phyloP scores from a whole-genome alignment of 208 protist species.

The Crithidia bombi region DNA sequence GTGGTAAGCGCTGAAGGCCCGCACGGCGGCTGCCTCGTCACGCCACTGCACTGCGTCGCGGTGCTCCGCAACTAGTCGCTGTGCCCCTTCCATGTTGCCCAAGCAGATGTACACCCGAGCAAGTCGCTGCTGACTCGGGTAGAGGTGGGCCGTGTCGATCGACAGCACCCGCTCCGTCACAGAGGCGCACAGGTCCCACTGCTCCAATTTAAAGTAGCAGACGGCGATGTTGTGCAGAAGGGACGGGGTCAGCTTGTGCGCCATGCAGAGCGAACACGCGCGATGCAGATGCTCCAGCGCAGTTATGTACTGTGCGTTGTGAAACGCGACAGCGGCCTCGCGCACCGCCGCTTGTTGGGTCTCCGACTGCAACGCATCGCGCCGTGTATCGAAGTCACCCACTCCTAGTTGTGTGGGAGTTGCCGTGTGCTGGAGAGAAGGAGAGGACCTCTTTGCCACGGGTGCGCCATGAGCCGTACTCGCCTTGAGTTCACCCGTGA shows the following conservation, averaged over 20 bases:
- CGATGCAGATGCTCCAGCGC: conserved; percentile 24
- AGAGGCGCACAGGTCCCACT: conserved; percentile 43
- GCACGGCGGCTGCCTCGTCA: conserved; percentile 40
- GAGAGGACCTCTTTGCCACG: background rate
- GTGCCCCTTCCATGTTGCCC: conserved; percentile 37
- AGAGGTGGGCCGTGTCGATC: conserved; percentile 34
- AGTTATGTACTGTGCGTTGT: conserved; percentile 15
- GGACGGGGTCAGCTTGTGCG: conserved; percentile 30
- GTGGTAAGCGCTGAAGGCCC: conserved; percentile 48
- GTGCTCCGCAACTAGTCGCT: conserved; percentile 33
- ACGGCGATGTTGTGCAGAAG: conserved; percentile 60
- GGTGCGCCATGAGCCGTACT: background rate
- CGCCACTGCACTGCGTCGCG: conserved; percentile 32
- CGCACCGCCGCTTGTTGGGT: background rate
- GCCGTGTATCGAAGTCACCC: conserved; percentile 34
- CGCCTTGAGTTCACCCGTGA: conserved; percentile 31
- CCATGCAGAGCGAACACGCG: conserved; percentile 19
- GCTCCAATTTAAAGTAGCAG: conserved; percentile 59
- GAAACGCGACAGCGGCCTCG: conserved; percentile 23
- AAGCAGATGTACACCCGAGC: conserved; percentile 42
- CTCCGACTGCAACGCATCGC: conserved; percentile 14
- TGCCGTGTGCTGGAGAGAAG: background rate
- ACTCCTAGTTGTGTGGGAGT: background rate
- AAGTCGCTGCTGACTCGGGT: conserved; percentile 44
- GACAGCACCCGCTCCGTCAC: conserved; percentile 48